These are phyloP conservation scores for Macadamia integrifolia DNA, from an alignment of 164 flowering plant species.

Conservation along the genomic window DNA sequence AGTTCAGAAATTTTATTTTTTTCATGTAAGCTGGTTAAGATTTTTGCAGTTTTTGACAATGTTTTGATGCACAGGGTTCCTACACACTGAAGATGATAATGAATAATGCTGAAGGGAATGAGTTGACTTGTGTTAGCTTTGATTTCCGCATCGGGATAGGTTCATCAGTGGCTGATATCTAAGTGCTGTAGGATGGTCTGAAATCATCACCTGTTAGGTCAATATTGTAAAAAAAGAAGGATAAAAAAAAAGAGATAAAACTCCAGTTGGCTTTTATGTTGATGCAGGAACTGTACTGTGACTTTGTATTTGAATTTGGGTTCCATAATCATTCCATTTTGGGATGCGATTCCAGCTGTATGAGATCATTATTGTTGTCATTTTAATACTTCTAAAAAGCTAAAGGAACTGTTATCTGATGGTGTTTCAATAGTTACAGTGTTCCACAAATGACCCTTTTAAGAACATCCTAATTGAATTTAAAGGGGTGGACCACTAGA, in stretches of 20 bases:
- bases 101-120: slow-evolving; percentile 9
- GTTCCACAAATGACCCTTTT: too few species aligned
- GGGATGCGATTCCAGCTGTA: too few species aligned
- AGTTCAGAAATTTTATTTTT: not conserved
- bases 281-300: too few species aligned
- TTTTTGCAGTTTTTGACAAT: not conserved
- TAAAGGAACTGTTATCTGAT: too few species aligned
- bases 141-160: slow-evolving; percentile 23
- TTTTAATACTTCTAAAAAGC: too few species aligned
- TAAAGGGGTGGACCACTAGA: too few species aligned
- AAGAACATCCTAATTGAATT: too few species aligned
- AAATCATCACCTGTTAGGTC: not conserved
- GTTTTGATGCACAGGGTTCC: slow-evolving; percentile 18
- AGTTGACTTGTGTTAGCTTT: slow-evolving; percentile 35
- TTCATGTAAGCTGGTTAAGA: not conserved
- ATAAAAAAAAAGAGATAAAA: not conserved
- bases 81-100: slow-evolving; percentile 28
- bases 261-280: not conserved
- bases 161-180: slow-evolving; percentile 12
- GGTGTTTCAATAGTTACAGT: too few species aligned
- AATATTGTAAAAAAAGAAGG: not conserved
- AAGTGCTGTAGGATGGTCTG: not conserved
- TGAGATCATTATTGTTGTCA: too few species aligned
- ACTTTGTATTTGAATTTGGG: too few species aligned
- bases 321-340: too few species aligned